These are phyloP conservation scores for Trypanosoma platydactyli DNA, from an alignment of 208 protist genomes.

Conservation along the genomic window DNA sequence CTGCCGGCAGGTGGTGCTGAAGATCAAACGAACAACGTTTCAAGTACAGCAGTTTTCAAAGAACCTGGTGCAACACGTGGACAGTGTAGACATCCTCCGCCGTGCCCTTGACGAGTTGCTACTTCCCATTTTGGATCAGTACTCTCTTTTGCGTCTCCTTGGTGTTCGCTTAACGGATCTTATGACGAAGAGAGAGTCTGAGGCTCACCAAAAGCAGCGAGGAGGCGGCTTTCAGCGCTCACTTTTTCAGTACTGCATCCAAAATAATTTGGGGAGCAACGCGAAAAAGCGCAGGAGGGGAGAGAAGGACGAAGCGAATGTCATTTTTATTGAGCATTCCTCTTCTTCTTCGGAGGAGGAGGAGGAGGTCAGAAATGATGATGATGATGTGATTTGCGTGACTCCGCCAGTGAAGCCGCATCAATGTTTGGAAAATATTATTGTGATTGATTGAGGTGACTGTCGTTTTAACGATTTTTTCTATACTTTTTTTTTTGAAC, in stretches of 20 bases:
- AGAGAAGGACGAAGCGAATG: background rate
- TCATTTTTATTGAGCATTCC: background rate
- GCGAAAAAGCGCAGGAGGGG: background rate
- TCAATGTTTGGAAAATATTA: conserved; percentile 1
- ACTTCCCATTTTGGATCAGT: conserved; percentile 47
- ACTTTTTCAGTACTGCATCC: conserved; percentile 7
- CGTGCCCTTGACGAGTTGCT: conserved; percentile 62
- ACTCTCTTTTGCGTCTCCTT: conserved; percentile 62
- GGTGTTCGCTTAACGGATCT: conserved; percentile 70
- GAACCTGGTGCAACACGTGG: conserved; percentile 38
- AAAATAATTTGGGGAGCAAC: background rate
- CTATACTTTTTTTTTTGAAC: background rate
- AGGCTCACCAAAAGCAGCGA: background rate
- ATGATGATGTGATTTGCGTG: conserved; percentile 17
- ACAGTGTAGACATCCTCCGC: conserved; percentile 46
- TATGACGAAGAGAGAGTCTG: conserved; percentile 29
- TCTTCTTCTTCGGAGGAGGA: background rate
- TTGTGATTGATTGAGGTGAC: conserved; percentile 15
- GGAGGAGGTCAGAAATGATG: background rate
- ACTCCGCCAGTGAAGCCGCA: background rate
- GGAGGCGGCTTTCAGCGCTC: conserved; percentile 7
- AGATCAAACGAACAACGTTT: conserved; percentile 71
- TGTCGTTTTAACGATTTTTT: background rate
- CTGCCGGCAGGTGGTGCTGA: conserved; percentile 68
- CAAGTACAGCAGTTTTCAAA: conserved; percentile 70